Conservation (phyloP, 345 rosid species). For the Pistacia atlantica region DNA sequence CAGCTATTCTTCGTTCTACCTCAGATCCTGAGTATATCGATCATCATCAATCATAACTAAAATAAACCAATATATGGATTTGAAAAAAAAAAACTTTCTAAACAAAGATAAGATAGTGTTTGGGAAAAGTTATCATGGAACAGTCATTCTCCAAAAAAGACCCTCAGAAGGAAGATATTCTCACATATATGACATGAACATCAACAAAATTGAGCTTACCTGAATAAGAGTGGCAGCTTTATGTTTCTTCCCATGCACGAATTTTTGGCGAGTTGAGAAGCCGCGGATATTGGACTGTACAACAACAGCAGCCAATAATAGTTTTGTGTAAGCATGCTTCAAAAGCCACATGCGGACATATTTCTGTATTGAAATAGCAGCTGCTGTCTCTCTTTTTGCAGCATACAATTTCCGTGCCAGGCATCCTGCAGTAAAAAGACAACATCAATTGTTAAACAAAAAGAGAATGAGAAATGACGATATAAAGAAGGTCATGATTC, state of each 20-base stretch:
- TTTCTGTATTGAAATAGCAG: slow-evolving; percentile 74
- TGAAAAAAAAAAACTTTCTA: no score
- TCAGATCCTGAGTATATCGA: neutral
- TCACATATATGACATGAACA: neutral
- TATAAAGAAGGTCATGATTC: neutral
- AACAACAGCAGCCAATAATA: slow-evolving; percentile 51
- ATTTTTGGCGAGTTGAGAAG: slow-evolving; percentile 58
- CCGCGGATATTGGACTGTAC: slow-evolving; percentile 75
- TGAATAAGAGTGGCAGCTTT: slow-evolving; percentile 77
- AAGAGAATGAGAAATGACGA: slow-evolving; percentile 6
- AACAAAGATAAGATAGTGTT: neutral
- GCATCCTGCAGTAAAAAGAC: slow-evolving; percentile 59
- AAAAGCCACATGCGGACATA: slow-evolving; percentile 62
- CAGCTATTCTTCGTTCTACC: neutral
- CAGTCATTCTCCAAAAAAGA: neutral
- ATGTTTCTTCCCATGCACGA: slow-evolving; percentile 56
- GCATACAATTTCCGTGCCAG: slow-evolving; percentile 63
- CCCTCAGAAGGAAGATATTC: neutral
- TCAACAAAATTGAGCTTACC: slow-evolving; percentile 39
- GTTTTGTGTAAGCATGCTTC: slow-evolving; percentile 50
- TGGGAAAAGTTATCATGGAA: neutral
- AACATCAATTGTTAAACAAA: slow-evolving; percentile 32
- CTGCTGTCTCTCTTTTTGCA: slow-evolving; percentile 62
- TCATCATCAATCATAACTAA: neutral
- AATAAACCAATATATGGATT: neutral